phyloP scores from a whole-genome alignment of 2,329 filamentous ascomycete species.

The Venturia oleaginea region DNA sequence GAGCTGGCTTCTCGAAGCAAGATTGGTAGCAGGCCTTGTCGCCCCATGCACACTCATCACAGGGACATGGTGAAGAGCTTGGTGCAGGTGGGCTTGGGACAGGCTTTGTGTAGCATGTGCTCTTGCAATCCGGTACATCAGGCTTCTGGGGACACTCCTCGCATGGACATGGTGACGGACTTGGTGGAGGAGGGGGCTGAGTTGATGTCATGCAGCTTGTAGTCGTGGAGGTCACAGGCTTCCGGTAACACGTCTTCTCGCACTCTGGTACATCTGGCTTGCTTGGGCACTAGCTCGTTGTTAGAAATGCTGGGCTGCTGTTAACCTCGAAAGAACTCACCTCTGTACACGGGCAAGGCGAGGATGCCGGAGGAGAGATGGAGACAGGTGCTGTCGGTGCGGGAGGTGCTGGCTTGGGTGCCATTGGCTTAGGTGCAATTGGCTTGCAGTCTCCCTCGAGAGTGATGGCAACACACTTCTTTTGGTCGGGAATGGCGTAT shows the following conservation, averaged over 20 bases:
- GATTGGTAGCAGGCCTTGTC: no score
- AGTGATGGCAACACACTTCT: conserved; percentile 42
- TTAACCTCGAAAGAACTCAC: neutral
- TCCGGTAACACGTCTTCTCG: neutral
- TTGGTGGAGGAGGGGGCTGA: no score
- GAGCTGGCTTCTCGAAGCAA: no score
- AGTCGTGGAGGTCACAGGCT: neutral
- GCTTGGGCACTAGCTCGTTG: neutral
- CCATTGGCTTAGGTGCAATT: no score
- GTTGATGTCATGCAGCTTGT: no score
- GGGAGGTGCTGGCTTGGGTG: no score
- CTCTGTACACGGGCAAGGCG: neutral
- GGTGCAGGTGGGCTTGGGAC: neutral
- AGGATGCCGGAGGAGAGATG: neutral
- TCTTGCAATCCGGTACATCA: neutral
- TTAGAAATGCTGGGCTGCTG: neutral
- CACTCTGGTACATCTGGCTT: neutral
- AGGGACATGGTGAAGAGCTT: neutral
- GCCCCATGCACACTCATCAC: neutral
- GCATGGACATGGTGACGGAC: no score
- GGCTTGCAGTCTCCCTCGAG: conserved; percentile 26
- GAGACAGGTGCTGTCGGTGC: neutral
- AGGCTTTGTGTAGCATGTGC: neutral
- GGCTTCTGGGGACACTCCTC: neutral
- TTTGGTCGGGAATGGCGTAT: conserved; percentile 30